A percentile compares a stretch with the other conserved stretches of the same genome.
These are phyloP conservation scores for Trichoderma sp. DNA, from an alignment of 2,329 filamentous ascomycete genomes.

Conservation along the genomic window DNA sequence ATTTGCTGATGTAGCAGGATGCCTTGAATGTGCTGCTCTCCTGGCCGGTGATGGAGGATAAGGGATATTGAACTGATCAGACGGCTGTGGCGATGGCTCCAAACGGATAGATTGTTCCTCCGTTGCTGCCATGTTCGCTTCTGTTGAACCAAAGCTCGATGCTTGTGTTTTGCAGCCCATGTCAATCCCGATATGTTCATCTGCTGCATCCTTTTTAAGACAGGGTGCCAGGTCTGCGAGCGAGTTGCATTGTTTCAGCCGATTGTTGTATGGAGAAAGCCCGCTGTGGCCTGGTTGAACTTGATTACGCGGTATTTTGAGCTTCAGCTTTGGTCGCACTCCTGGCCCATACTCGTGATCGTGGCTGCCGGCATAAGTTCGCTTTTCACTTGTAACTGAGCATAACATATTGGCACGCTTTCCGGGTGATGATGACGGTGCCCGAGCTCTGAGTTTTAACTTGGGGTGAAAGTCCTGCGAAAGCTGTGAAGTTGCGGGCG, in stretches of 20 bases:
- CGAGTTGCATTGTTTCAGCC: slow-evolving; percentile 38
- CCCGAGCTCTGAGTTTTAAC: slow-evolving; percentile 34
- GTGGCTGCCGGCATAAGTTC: not conserved
- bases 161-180: not conserved
- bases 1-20: slow-evolving; percentile 21
- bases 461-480: slow-evolving; percentile 26
- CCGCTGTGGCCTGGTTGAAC: slow-evolving; percentile 22
- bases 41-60: slow-evolving; percentile 32
- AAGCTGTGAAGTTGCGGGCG: not conserved
- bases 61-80: slow-evolving; percentile 40
- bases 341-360: slow-evolving; percentile 23
- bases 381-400: not conserved
- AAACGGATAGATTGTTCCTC: not conserved
- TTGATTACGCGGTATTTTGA: slow-evolving; percentile 34
- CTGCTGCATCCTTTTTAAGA: slow-evolving; percentile 18
- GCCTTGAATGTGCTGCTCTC: slow-evolving; percentile 20
- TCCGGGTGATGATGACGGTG: slow-evolving; percentile 23
- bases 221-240: slow-evolving; percentile 33
- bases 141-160: not conserved
- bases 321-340: slow-evolving; percentile 35
- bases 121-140: slow-evolving; percentile 8
- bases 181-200: not conserved
- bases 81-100: slow-evolving; percentile 28
- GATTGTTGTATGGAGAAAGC: slow-evolving; percentile 27
- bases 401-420: not conserved